Evolutionary conservation across 345 rosid genomes (phyloP).

Genomic region (Lenwebbia sp.): DNA sequence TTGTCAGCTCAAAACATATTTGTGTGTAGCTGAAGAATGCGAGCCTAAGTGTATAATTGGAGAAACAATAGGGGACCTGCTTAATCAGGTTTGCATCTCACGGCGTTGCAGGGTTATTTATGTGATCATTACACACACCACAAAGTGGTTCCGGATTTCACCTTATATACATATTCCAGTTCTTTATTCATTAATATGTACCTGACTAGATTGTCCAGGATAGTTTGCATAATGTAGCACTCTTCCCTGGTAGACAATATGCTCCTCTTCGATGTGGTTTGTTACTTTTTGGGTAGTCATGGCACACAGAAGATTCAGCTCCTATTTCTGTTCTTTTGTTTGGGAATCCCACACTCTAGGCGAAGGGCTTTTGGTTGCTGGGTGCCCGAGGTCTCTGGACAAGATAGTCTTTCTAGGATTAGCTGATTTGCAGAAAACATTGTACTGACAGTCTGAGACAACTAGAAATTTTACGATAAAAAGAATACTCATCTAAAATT

Average conservation of each 20-base stretch:
- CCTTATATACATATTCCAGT: background rate
- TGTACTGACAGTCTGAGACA: background rate
- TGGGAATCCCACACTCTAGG: background rate
- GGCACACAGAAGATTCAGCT: background rate
- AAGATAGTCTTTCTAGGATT: background rate
- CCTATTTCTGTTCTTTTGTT: background rate
- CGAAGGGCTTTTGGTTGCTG: background rate
- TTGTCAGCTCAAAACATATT: background rate
- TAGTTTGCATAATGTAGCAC: background rate
- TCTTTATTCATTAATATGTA: background rate
- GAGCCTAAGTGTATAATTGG: background rate
- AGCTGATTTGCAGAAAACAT: background rate
- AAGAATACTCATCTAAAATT: background rate
- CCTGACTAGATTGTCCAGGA: background rate
- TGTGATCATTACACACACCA: background rate
- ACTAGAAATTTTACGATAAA: background rate
- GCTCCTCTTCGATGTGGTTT: background rate
- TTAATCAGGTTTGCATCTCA: background rate
- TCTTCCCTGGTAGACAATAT: background rate
- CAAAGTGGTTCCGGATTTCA: background rate
- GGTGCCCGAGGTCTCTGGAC: background rate
- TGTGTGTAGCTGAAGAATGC: background rate
- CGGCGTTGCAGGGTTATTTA: background rate
- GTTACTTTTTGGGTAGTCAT: background rate
- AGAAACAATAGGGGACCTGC: background rate